phyloP scores from a whole-genome alignment of 192 early-diverging fungal genomes.

The Lunasporangiospora selenospora region DNA sequence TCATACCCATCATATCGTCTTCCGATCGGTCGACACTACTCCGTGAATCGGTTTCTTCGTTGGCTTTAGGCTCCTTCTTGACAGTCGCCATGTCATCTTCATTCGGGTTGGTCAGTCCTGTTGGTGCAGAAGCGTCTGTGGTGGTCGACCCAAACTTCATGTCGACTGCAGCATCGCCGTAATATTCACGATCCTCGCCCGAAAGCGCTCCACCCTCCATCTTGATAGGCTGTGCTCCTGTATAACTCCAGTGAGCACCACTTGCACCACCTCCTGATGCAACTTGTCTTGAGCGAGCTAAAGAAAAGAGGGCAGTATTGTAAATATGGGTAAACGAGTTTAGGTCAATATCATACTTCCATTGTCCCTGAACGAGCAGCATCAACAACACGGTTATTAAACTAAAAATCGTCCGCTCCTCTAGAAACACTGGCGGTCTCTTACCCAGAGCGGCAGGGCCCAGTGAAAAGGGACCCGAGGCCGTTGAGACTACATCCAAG shows the following conservation, averaged over 20 bases:
- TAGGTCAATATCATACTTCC: too few relatives aligned
- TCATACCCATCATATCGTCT: too few relatives aligned
- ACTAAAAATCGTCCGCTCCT: too few relatives aligned
- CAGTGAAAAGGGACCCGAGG: slow-evolving; percentile 61
- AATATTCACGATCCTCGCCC: slow-evolving; percentile 37
- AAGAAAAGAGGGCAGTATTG: neutral
- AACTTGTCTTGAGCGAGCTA: slow-evolving; percentile 28
- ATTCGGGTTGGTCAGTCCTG: slow-evolving; percentile 24
- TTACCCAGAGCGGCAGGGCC: slow-evolving; percentile 51
- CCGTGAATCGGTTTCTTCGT: too few relatives aligned
- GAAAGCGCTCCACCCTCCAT: slow-evolving; percentile 16
- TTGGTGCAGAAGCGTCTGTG: slow-evolving; percentile 38
- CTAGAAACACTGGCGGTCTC: too few relatives aligned
- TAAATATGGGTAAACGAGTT: too few relatives aligned
- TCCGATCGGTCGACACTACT: too few relatives aligned
- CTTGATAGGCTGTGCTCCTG: slow-evolving; percentile 23
- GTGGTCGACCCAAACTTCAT: slow-evolving; percentile 41
- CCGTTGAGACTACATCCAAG: slow-evolving; percentile 35
- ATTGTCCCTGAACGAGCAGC: too few relatives aligned
- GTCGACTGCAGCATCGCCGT: slow-evolving; percentile 36
- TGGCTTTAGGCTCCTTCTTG: too few relatives aligned
- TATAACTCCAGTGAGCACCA: slow-evolving; percentile 47
- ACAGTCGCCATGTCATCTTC: slow-evolving; percentile 3
- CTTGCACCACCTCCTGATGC: slow-evolving; percentile 28
- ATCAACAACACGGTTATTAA: too few relatives aligned